phyloP scores from a whole-genome alignment of 495 filamentous ascomycete species.

The Penicillium longicatenatum region DNA sequence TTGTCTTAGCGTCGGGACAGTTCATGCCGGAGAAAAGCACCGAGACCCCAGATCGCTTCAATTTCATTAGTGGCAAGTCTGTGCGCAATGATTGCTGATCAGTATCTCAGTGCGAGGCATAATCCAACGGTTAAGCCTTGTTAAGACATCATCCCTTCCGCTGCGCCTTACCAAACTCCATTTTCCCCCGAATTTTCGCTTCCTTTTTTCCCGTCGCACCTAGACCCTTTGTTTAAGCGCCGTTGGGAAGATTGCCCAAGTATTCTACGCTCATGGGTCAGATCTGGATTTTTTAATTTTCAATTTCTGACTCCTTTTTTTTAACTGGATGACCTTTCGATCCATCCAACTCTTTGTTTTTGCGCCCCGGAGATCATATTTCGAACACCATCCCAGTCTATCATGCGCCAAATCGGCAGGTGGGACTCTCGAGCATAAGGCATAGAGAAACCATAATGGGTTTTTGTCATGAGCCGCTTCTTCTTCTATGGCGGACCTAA shows the following conservation, averaged over 20 bases:
- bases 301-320: conserved; percentile 5
- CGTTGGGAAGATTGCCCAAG: conserved; percentile 17
- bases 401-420: conserved; percentile 1
- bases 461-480: background rate
- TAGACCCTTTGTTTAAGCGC: conserved; percentile 21
- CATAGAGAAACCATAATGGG: background rate
- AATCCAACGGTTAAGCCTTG: conserved; percentile 26
- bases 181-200: background rate
- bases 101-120: conserved; percentile 15
- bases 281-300: background rate
- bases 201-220: conserved; percentile 3
- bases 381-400: background rate
- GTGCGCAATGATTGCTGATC: conserved; percentile 32
- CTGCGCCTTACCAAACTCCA: conserved; percentile 9
- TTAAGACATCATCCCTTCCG: conserved; percentile 28
- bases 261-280: background rate
- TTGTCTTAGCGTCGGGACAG: background rate
- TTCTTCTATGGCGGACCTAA: conserved; percentile 8
- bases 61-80: conserved; percentile 26
- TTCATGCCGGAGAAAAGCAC: background rate
- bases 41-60: conserved; percentile 24
- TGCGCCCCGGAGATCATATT: conserved; percentile 2
- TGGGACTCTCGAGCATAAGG: background rate
- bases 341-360: conserved; percentile 10
- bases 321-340: background rate